These are phyloP conservation scores for Aspergillus brasiliensis DNA, from an alignment of 2,329 filamentous ascomycete species.

Conservation along the genomic window DNA sequence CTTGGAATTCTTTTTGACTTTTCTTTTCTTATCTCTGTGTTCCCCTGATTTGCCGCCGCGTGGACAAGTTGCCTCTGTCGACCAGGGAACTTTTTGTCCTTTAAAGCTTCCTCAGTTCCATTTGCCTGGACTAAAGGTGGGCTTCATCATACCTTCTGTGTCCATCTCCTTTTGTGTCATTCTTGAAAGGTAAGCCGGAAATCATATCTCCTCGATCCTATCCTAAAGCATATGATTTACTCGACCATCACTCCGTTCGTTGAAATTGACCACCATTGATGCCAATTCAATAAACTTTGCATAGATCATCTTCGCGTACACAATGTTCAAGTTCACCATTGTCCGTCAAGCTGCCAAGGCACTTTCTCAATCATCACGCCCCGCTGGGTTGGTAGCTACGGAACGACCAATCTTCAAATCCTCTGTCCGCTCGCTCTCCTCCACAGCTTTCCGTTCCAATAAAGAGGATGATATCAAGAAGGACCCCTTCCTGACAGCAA, in stretches of 20 bases:
- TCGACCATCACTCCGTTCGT: background rate
- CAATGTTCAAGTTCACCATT: conserved; percentile 34
- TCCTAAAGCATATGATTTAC: background rate
- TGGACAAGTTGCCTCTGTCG: conserved; percentile 9
- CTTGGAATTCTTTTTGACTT: too few species aligned
- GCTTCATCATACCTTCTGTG: conserved; percentile 1
- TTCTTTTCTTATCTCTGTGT: too few species aligned
- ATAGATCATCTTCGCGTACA: background rate
- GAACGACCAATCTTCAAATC: conserved; percentile 14
- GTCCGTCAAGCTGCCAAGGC: conserved; percentile 30
- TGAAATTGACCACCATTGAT: background rate
- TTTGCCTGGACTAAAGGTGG: conserved; percentile 9
- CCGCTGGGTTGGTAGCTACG: conserved; percentile 19
- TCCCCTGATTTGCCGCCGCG: conserved; percentile 11
- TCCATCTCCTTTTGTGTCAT: background rate
- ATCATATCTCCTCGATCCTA: conserved; percentile 7
- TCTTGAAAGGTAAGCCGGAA: background rate
- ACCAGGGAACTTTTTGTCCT: background rate
- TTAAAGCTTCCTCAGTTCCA: background rate
- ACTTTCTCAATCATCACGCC: conserved; percentile 22
- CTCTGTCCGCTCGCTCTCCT: conserved; percentile 33
- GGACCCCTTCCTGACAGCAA: conserved; percentile 29
- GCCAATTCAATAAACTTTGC: background rate
- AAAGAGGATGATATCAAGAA: conserved; percentile 29
- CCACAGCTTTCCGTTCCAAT: conserved; percentile 28